Base-by-base conservation (phyloP, 2,329 filamentous ascomycete species). In the Dryadomyces sulphureus region DNA sequence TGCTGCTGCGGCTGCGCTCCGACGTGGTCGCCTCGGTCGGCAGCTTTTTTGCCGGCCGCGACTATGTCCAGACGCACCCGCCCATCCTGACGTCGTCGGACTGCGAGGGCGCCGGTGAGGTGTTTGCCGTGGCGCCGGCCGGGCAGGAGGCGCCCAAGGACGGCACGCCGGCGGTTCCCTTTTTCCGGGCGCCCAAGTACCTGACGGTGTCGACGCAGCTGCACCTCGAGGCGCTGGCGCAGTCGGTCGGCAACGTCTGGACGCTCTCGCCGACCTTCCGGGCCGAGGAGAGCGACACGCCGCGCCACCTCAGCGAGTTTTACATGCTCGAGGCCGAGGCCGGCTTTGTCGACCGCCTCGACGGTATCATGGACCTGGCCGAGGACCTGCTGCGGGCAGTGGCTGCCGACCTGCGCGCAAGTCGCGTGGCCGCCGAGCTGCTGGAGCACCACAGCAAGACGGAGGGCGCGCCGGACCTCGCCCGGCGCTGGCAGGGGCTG, bases 291-390 rank as follows among this genome's bases (percentile, higher is more conserved):
- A 95, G 88, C 62, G 89, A 96, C 58, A 96, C 92, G 0, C 81
- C 88, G 6, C 79, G 92, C 24, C 92, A 98, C 63, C 69, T 98
- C 50, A 94, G 87, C 66, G 92, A 98, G 59, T 96, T 98, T 57
- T 96, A 96, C 65, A 96, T 98, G 92, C 75, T 98, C 2, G 92
- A 98, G 63, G 89, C 81, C 16, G 92, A 98, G 62, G 69, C 89
- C 59, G 81, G 79, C 56, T 94, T 94, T 60, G 75, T 81, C 38
- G 71, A 84, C 41, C 67, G 78, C 52, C 69, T 94, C 53, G 66
- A 73, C 25, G 67, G 73, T 22, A 70, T 98, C 54, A 92, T 94
- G 74, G 69, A 80, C 47, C 62, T 90, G n/a, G 75, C 87, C 2
- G 87, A 96, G 61, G 69, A 79, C 46, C 79, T 94, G 72, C 68